A percentile compares a stretch with the other conserved stretches of the same genome.
phyloP scores from a whole-genome alignment of 2,329 filamentous ascomycete species.

The Pseudofabraea citricarpa region DNA sequence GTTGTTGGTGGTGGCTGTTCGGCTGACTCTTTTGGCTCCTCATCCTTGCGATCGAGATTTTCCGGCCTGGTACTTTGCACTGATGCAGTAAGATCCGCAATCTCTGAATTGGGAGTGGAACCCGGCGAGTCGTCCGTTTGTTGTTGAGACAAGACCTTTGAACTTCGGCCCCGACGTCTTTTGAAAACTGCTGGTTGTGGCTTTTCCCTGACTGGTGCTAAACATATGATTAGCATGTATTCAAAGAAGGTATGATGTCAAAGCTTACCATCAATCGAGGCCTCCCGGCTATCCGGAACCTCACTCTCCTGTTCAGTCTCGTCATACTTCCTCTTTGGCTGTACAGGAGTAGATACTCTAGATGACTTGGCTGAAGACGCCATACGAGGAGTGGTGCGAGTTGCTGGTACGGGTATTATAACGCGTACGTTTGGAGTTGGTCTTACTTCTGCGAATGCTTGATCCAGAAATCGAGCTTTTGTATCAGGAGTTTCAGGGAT shows the following conservation, averaged over 20 bases:
- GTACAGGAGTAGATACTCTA: conserved; percentile 5
- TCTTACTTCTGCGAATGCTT: neutral
- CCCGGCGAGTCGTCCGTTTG: neutral
- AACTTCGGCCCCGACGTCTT: neutral
- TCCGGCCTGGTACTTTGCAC: no score
- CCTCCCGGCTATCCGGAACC: conserved; percentile 19
- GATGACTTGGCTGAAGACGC: neutral
- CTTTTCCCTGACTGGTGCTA: conserved; percentile 1
- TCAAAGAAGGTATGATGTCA: no score
- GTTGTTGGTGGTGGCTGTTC: no score
- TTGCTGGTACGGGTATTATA: neutral
- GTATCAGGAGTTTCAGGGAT: neutral
- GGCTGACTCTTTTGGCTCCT: no score
- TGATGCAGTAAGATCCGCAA: no score
- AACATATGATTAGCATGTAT: neutral
- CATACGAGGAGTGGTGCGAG: conserved; percentile 2
- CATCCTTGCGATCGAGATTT: no score
- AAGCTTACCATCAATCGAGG: conserved; percentile 8
- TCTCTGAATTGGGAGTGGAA: no score
- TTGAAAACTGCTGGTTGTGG: neutral
- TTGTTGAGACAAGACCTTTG: neutral
- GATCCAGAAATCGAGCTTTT: neutral
- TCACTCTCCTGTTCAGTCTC: conserved; percentile 7
- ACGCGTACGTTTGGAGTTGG: neutral
- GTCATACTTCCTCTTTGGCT: conserved; percentile 12